Percentiles rank a stretch among this genome's conserved stretches.
phyloP scores from a whole-genome alignment of 768 basidiomycete genomes.

The Mycena filopes region DNA sequence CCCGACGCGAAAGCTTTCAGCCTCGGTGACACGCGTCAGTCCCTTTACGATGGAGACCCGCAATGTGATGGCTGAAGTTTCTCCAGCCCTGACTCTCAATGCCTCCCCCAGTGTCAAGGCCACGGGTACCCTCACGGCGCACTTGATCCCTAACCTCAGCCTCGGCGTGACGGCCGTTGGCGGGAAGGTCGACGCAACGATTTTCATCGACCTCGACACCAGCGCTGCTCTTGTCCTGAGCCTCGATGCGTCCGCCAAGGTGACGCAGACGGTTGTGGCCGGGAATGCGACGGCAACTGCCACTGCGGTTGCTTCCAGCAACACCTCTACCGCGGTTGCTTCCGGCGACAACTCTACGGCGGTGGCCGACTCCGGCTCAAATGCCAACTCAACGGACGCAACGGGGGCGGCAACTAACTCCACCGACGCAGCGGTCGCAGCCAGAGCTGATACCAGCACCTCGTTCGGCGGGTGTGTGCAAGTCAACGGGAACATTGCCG shows the following conservation, averaged over 20 bases:
- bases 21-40: slow-evolving; percentile 21
- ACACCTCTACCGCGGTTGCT: no score
- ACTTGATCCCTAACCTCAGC: slow-evolving; percentile 60
- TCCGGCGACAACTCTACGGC: no score
- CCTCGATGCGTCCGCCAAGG: slow-evolving; percentile 36
- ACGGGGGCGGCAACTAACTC: no score
- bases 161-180: slow-evolving; percentile 56
- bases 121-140: slow-evolving; percentile 54
- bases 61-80: no score
- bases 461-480: slow-evolving; percentile 32
- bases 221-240: slow-evolving; percentile 44
- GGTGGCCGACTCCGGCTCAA: no score
- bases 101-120: slow-evolving; percentile 51
- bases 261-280: slow-evolving; percentile 20
- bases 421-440: slow-evolving; percentile 44
- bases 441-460: slow-evolving; percentile 38
- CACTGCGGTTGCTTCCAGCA: no score
- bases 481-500: slow-evolving; percentile 19
- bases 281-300: no score
- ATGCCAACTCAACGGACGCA: no score
- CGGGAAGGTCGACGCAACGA: slow-evolving; percentile 44
- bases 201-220: slow-evolving; percentile 56
- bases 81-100: slow-evolving; percentile 51
- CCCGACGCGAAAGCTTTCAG: slow-evolving; percentile 4
- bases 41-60: no score